Percentiles rank a stretch among this genome's conserved stretches.
phyloP scores from a whole-genome alignment of 768 basidiomycete genomes.

The Kwoniella dejecticola region DNA sequence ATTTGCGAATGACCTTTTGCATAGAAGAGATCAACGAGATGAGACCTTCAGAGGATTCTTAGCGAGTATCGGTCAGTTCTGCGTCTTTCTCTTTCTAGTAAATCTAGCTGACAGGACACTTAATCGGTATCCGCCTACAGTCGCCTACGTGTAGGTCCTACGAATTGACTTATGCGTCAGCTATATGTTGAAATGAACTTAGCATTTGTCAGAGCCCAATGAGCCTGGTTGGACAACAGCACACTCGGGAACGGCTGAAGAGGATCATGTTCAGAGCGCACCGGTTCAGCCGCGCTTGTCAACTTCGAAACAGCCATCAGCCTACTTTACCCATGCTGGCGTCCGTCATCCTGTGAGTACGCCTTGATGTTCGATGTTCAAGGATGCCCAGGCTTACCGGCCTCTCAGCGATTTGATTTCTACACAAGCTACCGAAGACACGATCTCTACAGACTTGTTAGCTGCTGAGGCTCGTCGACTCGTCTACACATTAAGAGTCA shows the following conservation, averaged over 20 bases:
- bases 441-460: background rate
- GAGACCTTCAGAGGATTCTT: slow-evolving; percentile 4
- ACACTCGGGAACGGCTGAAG: background rate
- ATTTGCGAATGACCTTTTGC: background rate
- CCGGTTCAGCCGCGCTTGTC: background rate
- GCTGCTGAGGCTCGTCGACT: background rate
- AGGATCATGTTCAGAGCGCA: background rate
- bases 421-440: background rate
- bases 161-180: background rate
- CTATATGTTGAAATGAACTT: background rate
- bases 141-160: slow-evolving; percentile 2
- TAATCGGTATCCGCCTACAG: background rate
- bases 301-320: background rate
- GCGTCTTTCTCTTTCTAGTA: too few species aligned
- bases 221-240: background rate
- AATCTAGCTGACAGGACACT: background rate
- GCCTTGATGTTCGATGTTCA: background rate
- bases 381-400: background rate
- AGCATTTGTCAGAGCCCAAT: slow-evolving; percentile 8
- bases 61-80: slow-evolving; percentile 1
- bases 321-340: background rate
- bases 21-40: slow-evolving; percentile 5
- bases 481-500: background rate
- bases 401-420: background rate
- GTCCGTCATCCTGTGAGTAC: background rate